Base-by-base conservation (phyloP, 495 filamentous ascomycete species). In the Astrothelium macrocarpum region DNA sequence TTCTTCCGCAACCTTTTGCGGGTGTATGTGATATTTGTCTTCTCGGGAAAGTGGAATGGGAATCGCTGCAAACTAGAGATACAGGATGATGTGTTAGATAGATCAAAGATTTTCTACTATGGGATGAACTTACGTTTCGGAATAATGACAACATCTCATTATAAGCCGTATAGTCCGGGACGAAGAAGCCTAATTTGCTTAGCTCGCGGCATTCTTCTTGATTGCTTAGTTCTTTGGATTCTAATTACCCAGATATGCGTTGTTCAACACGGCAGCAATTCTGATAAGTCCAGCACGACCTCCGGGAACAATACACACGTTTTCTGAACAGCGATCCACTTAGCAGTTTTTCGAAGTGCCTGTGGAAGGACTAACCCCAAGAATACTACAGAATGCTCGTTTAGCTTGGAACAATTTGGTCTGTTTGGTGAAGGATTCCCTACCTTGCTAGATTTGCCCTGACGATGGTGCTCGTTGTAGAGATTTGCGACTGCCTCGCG, bases 221-320 rank as follows among this genome's bases (percentile, higher is more conserved):
- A 31, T 20, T 23, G 5, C n/a, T 53, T 11, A 7, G 62, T 49
- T 25, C 39, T 60, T 49, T 60, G 65, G 62, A 11, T 67, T 63
- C 25, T 70, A 71, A 61, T 71, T 73, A 31, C 87, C 89, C 59
- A 95, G 81, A 70, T 95, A 96, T 61, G 91, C 87, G 71, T 96
- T 95, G 67, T 91, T 91, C 68, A 97, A 74, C 14, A 97, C 93
- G 26, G 93, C 93, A 1, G 93, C 91, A 76, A 97, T 95, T 58
- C 93, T 84, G 66, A 97, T 95, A 77, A 97, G 78, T 28, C 93
- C 93, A 18, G 93, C 92, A 66, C 93, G 81, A 29, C 93, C 93
- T 74, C 93, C 93, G 45, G 93, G 93, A 2, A 97, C 93, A 71
- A 97, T 95, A 75, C 89, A 91, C n/a, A 97, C 93, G 76, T 97